Percentiles rank a stretch among this genome's conserved stretches.
Evolutionary conservation across 345 rosid species (phyloP).

Genomic region (Punica granatum): DNA sequence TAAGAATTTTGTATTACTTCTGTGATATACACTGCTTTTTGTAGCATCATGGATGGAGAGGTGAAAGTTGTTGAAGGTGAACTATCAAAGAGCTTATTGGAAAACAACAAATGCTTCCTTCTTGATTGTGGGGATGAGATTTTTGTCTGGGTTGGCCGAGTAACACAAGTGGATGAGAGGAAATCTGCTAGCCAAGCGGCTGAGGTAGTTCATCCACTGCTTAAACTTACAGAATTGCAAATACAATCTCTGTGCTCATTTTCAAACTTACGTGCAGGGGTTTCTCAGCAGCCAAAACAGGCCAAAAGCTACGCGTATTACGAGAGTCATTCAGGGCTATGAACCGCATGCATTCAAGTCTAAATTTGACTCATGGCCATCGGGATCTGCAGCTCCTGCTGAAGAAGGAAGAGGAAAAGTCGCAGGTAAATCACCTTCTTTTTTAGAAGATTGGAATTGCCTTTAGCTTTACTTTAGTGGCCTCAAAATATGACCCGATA

Average conservation of each 20-base stretch:
- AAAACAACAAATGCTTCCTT: slow-evolving; percentile 74
- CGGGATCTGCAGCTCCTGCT: slow-evolving; percentile 64
- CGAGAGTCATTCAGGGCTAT: slow-evolving; percentile 87
- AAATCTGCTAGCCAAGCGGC: slow-evolving; percentile 76
- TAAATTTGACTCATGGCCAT: slow-evolving; percentile 94
- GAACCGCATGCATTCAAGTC: slow-evolving; percentile 88
- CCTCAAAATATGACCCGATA: neutral
- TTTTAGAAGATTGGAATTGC: neutral
- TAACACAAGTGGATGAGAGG: slow-evolving; percentile 94
- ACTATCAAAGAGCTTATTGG: slow-evolving; percentile 70
- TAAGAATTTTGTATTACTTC: neutral
- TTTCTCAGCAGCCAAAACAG: slow-evolving; percentile 66
- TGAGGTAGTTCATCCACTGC: slow-evolving; percentile 48
- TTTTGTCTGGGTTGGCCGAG: slow-evolving; percentile 98
- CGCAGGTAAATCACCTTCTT: slow-evolving; percentile 52
- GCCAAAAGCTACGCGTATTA: slow-evolving; percentile 76
- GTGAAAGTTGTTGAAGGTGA: slow-evolving; percentile 55
- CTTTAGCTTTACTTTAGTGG: slow-evolving; percentile 7
- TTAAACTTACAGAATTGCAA: slow-evolving; percentile 8
- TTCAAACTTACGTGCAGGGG: slow-evolving; percentile 44
- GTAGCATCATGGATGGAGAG: slow-evolving; percentile 63
- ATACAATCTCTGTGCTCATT: slow-evolving; percentile 17
- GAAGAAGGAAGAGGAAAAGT: slow-evolving; percentile 99
- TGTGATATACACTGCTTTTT: slow-evolving; percentile 8
- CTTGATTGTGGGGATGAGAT: slow-evolving; percentile 83